phyloP scores from a whole-genome alignment of 2,329 filamentous ascomycete species.

The Apiospora phragmitis region DNA sequence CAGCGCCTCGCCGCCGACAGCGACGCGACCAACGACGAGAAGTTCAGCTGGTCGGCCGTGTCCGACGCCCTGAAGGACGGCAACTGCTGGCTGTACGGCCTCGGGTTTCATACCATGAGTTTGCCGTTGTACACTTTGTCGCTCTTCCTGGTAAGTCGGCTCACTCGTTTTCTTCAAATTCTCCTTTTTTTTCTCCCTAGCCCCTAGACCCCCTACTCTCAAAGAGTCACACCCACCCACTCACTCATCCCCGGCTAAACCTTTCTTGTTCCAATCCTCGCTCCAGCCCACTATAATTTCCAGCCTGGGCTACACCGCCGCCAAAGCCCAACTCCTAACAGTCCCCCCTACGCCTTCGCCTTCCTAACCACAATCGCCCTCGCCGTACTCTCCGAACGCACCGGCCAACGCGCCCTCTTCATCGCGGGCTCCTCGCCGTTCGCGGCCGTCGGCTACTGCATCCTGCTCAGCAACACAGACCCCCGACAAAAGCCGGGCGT shows the following conservation, averaged over 20 bases:
- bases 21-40: conserved; percentile 68
- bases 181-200: conserved; percentile 38
- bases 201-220: conserved; percentile 25
- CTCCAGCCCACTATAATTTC: conserved; percentile 53
- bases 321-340: conserved; percentile 57
- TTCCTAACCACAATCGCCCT: conserved; percentile 59
- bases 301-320: conserved; percentile 53
- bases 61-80: conserved; percentile 63
- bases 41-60: conserved; percentile 69
- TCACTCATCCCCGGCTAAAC: too few relatives aligned
- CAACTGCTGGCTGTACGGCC: conserved; percentile 72
- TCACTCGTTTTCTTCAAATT: not conserved
- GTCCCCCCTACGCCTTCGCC: conserved; percentile 66
- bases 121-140: conserved; percentile 60
- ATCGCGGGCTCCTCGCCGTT: conserved; percentile 58
- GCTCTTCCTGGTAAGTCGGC: conserved; percentile 48
- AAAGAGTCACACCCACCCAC: too few relatives aligned
- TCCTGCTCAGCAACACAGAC: conserved; percentile 53
- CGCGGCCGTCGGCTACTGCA: conserved; percentile 63
- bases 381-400: conserved; percentile 61
- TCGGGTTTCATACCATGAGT: conserved; percentile 72
- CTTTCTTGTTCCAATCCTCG: not conserved
- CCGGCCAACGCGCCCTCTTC: conserved; percentile 60
- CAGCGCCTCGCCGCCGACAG: conserved; percentile 66
- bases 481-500: conserved; percentile 52